Conservation (phyloP, 768 basidiomycete genomes). For the Neoboletus magnificus region DNA sequence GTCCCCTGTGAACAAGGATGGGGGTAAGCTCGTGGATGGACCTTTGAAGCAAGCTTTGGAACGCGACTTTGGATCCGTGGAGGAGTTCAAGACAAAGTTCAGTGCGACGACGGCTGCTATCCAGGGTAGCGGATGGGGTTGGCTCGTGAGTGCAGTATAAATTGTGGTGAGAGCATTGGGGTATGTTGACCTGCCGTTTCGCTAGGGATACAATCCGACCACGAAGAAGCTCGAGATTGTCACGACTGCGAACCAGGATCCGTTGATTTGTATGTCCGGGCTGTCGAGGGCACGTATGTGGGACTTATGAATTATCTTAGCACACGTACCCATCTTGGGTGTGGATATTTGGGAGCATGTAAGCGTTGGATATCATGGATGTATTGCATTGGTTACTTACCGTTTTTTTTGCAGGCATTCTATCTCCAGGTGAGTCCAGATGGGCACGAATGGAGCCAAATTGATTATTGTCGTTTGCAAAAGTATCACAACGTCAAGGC, state of each 20-base stretch:
- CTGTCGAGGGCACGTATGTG: neutral
- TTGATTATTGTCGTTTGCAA: conserved; percentile 23
- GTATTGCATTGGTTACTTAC: neutral
- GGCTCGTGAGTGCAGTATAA: conserved; percentile 60
- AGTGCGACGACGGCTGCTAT: conserved; percentile 87
- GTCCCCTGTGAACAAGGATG: conserved; percentile 62
- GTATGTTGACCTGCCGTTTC: neutral
- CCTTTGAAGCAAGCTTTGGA: conserved; percentile 74
- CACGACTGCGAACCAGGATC: conserved; percentile 97
- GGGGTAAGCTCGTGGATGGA: conserved; percentile 63
- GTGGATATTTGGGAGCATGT: conserved; percentile 98
- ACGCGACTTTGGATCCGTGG: conserved; percentile 83
- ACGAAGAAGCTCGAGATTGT: conserved; percentile 82
- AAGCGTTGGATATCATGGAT: conserved; percentile 30
- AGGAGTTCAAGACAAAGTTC: conserved; percentile 80
- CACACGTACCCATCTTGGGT: conserved; percentile 87
- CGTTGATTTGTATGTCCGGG: conserved; percentile 57
- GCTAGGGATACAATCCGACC: conserved; percentile 63
- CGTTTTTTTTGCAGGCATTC: conserved; percentile 50
- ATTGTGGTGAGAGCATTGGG: neutral
- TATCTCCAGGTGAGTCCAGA: conserved; percentile 40
- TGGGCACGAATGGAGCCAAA: neutral
- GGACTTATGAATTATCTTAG: conserved; percentile 35
- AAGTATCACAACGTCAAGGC: conserved; percentile 92
- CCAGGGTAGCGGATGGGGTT: conserved; percentile 98